Evolutionary conservation across 768 basidiomycete species (phyloP), one percentile per base, ranked within the genome.

Genomic region (Pleurotus ostreatus): DNA sequence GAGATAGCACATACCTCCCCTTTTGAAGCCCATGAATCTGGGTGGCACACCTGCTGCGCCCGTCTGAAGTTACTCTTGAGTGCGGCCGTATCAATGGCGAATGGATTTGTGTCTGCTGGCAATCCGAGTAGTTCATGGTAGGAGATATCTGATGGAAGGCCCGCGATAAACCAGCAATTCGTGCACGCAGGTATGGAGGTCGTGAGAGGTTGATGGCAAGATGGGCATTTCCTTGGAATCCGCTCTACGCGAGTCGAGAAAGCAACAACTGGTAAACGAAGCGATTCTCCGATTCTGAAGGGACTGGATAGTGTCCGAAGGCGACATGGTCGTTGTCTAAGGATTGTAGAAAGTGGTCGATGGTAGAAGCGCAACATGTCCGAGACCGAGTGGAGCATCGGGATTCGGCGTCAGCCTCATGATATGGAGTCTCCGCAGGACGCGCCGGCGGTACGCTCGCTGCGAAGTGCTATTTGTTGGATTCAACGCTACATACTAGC

Each of bases 11-110:
- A 34, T 70, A 88, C 89, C 58, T 79, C 69, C 55, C 84, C 83
- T 64, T 81, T 78, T 26, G 83, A 79, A 34, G 84, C 79, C 88
- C 90, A 96, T 11, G 84, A 78, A 67, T 98, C 94, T 0, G 94
- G 94, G 73, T 98, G 94, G 51, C 91, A 85, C 18, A 82, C 72
- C 18, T 83, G 77, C 65, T 96, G 94, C 2, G 88, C 82, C 46
- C 79, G 72, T 34, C 88, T 74, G 67, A 92, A 95, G 25, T 79
- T 78, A 37, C 74, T 72, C 67, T 84, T 86, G 57, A 97, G 71
- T 16, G 78, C 71, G 1, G 70, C 63, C 13, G 78, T 63, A 65
- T 94, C 84, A 43, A 98, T 70, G 13, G 76, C 68, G 70, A 92
- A 96, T 6, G 86, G 86, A 65, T 89, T 89, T 0, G 82, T 79